Evolutionary conservation across 2,329 filamentous ascomycete species (phyloP).

Genomic region (Colletotrichum tamarilloi): DNA sequence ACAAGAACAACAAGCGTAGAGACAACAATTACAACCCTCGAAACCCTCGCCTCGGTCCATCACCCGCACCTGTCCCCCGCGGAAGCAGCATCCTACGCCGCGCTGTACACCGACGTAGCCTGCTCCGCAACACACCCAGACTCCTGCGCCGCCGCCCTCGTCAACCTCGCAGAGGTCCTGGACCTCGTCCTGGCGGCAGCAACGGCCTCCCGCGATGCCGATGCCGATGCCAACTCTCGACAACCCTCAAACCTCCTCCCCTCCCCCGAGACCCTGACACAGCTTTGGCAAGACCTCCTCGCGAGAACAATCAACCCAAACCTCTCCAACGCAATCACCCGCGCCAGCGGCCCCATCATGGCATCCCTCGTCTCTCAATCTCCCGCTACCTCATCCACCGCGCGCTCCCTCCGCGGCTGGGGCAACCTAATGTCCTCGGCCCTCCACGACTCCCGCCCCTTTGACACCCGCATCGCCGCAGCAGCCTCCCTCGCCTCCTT

Average conservation of each 20-base stretch:
- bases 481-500: slow-evolving; percentile 65
- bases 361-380: slow-evolving; percentile 45
- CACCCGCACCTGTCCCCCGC: slow-evolving; percentile 38
- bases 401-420: slow-evolving; percentile 53
- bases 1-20: slow-evolving; percentile 44
- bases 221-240: slow-evolving; percentile 9
- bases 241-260: slow-evolving; percentile 45
- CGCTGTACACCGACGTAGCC: slow-evolving; percentile 56
- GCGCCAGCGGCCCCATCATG: slow-evolving; percentile 58
- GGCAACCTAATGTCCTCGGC: slow-evolving; percentile 56
- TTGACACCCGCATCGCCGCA: slow-evolving; percentile 73
- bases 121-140: slow-evolving; percentile 52
- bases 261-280: slow-evolving; percentile 45
- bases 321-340: slow-evolving; percentile 61
- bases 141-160: slow-evolving; percentile 58
- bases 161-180: slow-evolving; percentile 58
- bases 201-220: too few relatives aligned
- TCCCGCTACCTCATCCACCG: slow-evolving; percentile 17
- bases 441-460: slow-evolving; percentile 57
- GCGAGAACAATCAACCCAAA: slow-evolving; percentile 56
- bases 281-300: slow-evolving; percentile 54
- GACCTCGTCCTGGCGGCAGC: slow-evolving; percentile 49
- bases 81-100: slow-evolving; percentile 43
- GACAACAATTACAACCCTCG: slow-evolving; percentile 50
- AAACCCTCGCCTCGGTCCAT: slow-evolving; percentile 49